These are phyloP conservation scores for Pseudodiploospora longispora DNA, from an alignment of 2,329 filamentous ascomycete species.

Conservation along the genomic window DNA sequence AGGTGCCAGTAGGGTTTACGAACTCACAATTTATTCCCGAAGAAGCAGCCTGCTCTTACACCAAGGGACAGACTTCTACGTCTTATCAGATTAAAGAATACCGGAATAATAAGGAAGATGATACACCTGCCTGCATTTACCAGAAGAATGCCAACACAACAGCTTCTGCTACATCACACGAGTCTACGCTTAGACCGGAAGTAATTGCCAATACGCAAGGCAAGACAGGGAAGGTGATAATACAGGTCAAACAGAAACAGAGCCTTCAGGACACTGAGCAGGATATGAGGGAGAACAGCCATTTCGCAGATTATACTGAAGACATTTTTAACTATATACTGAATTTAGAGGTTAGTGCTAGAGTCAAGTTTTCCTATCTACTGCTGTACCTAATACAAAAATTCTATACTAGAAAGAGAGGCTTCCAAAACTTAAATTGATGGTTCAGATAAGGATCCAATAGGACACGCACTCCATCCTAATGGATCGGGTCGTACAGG, in stretches of 20 bases:
- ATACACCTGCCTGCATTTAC: constrained; percentile 59
- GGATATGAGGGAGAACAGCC: constrained; percentile 86
- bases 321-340: constrained; percentile 94
- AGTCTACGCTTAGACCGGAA: constrained; percentile 61
- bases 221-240: constrained; percentile 61
- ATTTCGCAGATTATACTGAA: constrained; percentile 94
- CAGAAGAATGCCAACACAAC: constrained; percentile 64
- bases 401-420: constrained; percentile 58
- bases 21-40: too few species aligned
- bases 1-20: too few species aligned
- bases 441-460: constrained; percentile 96
- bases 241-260: constrained; percentile 60
- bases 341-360: constrained; percentile 66
- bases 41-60: constrained; percentile 13
- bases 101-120: constrained; percentile 72
- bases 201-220: constrained; percentile 59
- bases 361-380: constrained; percentile 1
- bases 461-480: constrained; percentile 98
- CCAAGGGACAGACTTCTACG: constrained; percentile 17
- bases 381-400: constrained; percentile 3
- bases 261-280: constrained; percentile 74
- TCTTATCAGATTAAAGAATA: constrained; percentile 54
- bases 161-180: constrained; percentile 65
- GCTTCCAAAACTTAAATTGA: constrained; percentile 86
- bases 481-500: constrained; percentile 97